Evolutionary conservation across 768 basidiomycete genomes (phyloP), one percentile per base, ranked within the genome.

Genomic region (Amanita pallidorosea): DNA sequence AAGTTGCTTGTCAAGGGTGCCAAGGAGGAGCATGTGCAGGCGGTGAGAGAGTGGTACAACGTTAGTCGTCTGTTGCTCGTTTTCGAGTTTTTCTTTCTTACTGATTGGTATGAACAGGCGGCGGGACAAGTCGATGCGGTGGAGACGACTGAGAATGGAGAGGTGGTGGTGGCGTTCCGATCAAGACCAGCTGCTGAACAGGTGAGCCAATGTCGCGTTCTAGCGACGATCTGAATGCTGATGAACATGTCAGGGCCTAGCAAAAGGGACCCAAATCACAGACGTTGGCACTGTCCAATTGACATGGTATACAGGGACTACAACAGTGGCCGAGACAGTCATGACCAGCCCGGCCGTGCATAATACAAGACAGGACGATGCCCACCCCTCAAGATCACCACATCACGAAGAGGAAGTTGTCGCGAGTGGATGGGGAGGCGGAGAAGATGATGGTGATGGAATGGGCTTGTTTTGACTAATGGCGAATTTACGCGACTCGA

Each of bases 21-120:
- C 7, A 65, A 62, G 15, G 65, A 71, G 33, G 73, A 75, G 17
- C 70, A 70, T 27, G 54, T 80, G 29, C 79, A 83, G 54, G 73
- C 77, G 5, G 68, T 93, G 53, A 79, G 77, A 55, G 82, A 88
- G 57, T 94, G 88, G 86, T 95, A 85, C 62, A 87, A 90, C 75
- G 82, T 87, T 60, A 33, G 63, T 63, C 38, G 13, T 22, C 8
- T 40, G 45, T 29, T 27, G 27, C 27, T 29, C 23, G 20, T 33
- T 43, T 23, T 61, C 41, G 2, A 8, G 29, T n/a, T 31, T 7
- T 37, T 43, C 17, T 22, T 31, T 5, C 27, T 38, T 27, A 41
- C 27, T 5, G 27, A n/a, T 20, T 29, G 2, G 17, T 40, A 29
- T 38, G 17, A 41, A 49, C 54, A 88, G 86, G 76, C 77, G 11